Conservation (phyloP, 179 eudicot genomes). For the Spergularia azorica region DNA sequence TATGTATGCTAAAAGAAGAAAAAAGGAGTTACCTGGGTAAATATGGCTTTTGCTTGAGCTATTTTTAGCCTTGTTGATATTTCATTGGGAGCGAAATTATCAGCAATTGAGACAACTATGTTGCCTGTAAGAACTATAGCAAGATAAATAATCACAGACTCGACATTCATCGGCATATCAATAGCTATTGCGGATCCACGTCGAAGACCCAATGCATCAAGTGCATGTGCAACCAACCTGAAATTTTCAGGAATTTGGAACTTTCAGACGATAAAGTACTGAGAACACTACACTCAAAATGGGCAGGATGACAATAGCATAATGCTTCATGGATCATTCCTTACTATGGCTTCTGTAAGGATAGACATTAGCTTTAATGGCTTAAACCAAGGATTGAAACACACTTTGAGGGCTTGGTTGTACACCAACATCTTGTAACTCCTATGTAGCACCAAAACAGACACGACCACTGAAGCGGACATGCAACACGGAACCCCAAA, state of each 20-base stretch:
- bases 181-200: constrained; percentile 94
- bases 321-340: background rate
- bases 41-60: constrained; percentile 86
- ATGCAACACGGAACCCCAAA: too few species aligned
- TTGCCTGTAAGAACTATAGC: constrained; percentile 93
- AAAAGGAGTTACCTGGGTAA: constrained; percentile 74
- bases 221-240: constrained; percentile 83
- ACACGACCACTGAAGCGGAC: too few species aligned
- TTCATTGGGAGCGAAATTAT: constrained; percentile 92
- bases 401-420: too few species aligned
- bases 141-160: constrained; percentile 84
- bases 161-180: constrained; percentile 96
- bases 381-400: too few species aligned
- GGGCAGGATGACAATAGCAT: constrained; percentile 12
- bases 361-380: too few species aligned
- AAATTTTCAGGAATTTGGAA: constrained; percentile 23
- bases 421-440: too few species aligned
- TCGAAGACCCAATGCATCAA: constrained; percentile 67
- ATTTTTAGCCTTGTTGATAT: constrained; percentile 76
- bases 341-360: too few species aligned
- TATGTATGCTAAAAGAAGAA: too few species aligned
- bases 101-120: constrained; percentile 94
- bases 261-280: constrained; percentile 9
- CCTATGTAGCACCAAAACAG: too few species aligned
- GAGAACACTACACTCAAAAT: constrained; percentile 1